These are phyloP conservation scores for Bremia lactucae DNA, from an alignment of 352 stramenopile species.

Conservation along the genomic window DNA sequence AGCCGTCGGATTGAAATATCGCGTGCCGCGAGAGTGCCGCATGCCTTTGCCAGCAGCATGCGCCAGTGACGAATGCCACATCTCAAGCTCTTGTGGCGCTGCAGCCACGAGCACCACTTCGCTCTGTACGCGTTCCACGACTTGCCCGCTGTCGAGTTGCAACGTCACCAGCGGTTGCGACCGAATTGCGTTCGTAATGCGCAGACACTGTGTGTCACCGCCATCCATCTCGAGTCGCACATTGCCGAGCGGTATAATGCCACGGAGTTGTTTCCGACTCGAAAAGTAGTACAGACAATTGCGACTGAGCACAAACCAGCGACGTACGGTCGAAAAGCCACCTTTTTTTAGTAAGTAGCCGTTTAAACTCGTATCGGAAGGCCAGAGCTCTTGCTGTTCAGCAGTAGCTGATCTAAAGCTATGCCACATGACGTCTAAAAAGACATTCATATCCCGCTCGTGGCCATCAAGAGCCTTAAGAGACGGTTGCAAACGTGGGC, in stretches of 20 bases:
- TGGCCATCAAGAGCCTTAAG: constrained; percentile 62
- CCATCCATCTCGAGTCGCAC: constrained; percentile 62
- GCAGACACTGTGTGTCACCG: constrained; percentile 38
- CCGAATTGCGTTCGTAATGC: constrained; percentile 53
- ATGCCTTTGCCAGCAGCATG: constrained; percentile 72
- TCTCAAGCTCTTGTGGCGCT: constrained; percentile 69
- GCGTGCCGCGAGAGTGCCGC: constrained; percentile 68
- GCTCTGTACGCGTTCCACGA: constrained; percentile 65
- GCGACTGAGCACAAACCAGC: constrained; percentile 82
- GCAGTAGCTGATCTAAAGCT: constrained; percentile 73
- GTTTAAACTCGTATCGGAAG: constrained; percentile 82
- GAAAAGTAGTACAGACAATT: constrained; percentile 87
- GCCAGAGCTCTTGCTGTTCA: constrained; percentile 82
- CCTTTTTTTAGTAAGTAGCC: constrained; percentile 78
- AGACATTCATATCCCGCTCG: constrained; percentile 80
- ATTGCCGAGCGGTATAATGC: constrained; percentile 78
- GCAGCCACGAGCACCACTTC: constrained; percentile 69
- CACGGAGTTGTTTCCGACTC: constrained; percentile 62
- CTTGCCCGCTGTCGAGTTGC: constrained; percentile 74
- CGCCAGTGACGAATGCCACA: constrained; percentile 82
- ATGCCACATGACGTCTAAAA: constrained; percentile 83
- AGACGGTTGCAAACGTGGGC: constrained; percentile 55
- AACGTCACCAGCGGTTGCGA: constrained; percentile 61
- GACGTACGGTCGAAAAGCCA: constrained; percentile 66
- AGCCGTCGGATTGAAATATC: constrained; percentile 75